Evolutionary conservation across 1,284 basidiomycete species (phyloP).

Genomic region (Pseudozyma hubeiensis): DNA sequence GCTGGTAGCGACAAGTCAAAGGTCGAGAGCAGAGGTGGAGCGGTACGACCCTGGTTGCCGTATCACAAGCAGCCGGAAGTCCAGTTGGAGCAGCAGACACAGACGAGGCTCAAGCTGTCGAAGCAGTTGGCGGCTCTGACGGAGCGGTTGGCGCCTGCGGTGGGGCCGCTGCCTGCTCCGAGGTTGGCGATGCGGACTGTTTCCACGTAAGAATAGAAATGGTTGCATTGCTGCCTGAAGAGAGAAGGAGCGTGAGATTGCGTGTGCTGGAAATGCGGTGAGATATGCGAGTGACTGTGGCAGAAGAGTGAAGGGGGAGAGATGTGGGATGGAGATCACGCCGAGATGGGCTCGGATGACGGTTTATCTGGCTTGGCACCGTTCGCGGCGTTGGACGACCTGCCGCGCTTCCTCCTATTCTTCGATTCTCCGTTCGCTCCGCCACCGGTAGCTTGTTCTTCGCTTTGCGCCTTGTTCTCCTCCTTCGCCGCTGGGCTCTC

Average conservation of each 20-base stretch:
- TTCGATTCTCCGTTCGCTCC: conserved; percentile 7
- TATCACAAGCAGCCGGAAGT: conserved; percentile 40
- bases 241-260: neutral
- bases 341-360: conserved; percentile 10
- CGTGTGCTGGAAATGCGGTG: neutral
- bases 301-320: neutral
- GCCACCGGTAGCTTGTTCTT: neutral
- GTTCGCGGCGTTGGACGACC: neutral
- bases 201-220: neutral
- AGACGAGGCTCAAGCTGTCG: conserved; percentile 11
- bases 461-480: neutral
- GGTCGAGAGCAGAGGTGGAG: conserved; percentile 1
- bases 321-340: conserved; percentile 1
- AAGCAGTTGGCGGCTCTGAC: conserved; percentile 19
- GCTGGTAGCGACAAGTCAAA: neutral
- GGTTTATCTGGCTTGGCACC: conserved; percentile 1
- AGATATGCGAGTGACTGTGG: neutral
- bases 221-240: neutral
- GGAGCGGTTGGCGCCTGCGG: conserved; percentile 11
- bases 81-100: conserved; percentile 27
- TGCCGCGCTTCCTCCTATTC: conserved; percentile 5
- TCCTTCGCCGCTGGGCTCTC: neutral
- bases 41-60: conserved; percentile 31
- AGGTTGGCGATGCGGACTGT: conserved; percentile 2
- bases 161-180: too few relatives aligned